Percentiles rank a stretch among this genome's conserved stretches.
Conservation (phyloP, 805 yeast species). For the Wickerhamiella kurtzmanii region DNA sequence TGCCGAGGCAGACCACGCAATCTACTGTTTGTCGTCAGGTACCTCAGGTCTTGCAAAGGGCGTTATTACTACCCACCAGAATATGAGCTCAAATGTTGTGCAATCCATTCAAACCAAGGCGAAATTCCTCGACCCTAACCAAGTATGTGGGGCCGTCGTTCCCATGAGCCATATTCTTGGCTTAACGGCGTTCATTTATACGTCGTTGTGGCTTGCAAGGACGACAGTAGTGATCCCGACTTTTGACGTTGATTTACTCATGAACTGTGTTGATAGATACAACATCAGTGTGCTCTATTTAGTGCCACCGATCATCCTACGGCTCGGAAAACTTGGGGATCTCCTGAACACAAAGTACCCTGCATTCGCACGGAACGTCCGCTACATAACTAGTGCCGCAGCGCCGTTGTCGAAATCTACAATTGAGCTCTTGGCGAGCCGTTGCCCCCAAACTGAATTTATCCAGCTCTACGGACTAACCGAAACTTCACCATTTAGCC, state of each 20-base stretch:
- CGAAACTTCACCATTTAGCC: slow-evolving; percentile 45
- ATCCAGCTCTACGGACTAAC: slow-evolving; percentile 33
- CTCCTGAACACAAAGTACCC: slow-evolving; percentile 31
- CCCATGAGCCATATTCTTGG: slow-evolving; percentile 25
- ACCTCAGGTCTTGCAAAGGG: slow-evolving; percentile 58
- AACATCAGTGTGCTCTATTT: slow-evolving; percentile 30
- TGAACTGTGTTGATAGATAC: slow-evolving; percentile 19
- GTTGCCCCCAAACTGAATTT: slow-evolving; percentile 3
- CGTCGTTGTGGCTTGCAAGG: slow-evolving; percentile 12
- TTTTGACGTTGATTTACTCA: slow-evolving; percentile 22
- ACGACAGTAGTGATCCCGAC: slow-evolving; percentile 17
- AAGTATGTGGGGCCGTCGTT: slow-evolving; percentile 25
- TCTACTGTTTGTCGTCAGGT: slow-evolving; percentile 20
- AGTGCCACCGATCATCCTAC: slow-evolving; percentile 30
- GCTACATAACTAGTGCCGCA: slow-evolving; percentile 32
- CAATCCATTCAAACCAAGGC: slow-evolving; percentile 7
- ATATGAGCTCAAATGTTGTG: slow-evolving; percentile 30
- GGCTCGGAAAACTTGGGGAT: slow-evolving; percentile 29
- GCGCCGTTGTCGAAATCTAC: slow-evolving; percentile 28
- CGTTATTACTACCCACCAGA: slow-evolving; percentile 46
- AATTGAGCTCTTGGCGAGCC: neutral
- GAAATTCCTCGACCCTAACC: slow-evolving; percentile 18
- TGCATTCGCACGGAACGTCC: slow-evolving; percentile 28
- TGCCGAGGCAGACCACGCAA: slow-evolving; percentile 13
- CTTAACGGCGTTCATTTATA: slow-evolving; percentile 20